phyloP scores from a whole-genome alignment of 768 basidiomycete genomes.

The Coprinopsis cinerea region DNA sequence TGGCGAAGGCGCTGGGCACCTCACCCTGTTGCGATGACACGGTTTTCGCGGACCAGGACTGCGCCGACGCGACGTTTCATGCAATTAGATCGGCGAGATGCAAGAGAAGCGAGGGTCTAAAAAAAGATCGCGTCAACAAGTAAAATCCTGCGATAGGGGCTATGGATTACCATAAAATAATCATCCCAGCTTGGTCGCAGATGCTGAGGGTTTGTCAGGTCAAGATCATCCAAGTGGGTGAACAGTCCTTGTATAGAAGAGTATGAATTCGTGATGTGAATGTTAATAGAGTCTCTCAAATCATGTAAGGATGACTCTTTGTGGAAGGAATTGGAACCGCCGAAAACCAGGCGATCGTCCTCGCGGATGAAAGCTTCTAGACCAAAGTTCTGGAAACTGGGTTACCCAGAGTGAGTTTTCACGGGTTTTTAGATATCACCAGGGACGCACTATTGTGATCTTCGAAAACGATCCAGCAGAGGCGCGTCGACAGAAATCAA shows the following conservation, averaged over 20 bases:
- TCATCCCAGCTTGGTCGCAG: constrained; percentile 90
- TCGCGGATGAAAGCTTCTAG: constrained; percentile 71
- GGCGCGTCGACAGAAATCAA: constrained; percentile 83
- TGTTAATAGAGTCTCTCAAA: constrained; percentile 46
- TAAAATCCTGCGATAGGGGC: not conserved
- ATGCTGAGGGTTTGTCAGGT: constrained; percentile 67
- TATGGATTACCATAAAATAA: constrained; percentile 82
- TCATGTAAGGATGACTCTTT: constrained; percentile 23
- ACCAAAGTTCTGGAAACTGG: constrained; percentile 22
- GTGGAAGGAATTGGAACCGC: constrained; percentile 22
- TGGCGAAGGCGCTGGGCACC: constrained; percentile 9
- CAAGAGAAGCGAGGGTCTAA: constrained; percentile 84
- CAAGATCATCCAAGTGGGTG: constrained; percentile 56
- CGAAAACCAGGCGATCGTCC: constrained; percentile 68
- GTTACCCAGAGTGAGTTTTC: constrained; percentile 6
- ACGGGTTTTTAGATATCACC: not conserved
- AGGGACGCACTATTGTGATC: constrained; percentile 43
- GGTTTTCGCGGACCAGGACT: constrained; percentile 79
- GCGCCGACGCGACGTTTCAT: constrained; percentile 98
- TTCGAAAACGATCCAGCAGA: constrained; percentile 56
- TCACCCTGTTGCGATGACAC: constrained; percentile 76
- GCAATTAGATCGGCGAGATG: constrained; percentile 87
- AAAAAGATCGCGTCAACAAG: not conserved
- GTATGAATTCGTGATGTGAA: constrained; percentile 65
- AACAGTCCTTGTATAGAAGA: constrained; percentile 46